phyloP scores from a whole-genome alignment of 2,329 filamentous ascomycete genomes.

The Lecanicillium sp. region DNA sequence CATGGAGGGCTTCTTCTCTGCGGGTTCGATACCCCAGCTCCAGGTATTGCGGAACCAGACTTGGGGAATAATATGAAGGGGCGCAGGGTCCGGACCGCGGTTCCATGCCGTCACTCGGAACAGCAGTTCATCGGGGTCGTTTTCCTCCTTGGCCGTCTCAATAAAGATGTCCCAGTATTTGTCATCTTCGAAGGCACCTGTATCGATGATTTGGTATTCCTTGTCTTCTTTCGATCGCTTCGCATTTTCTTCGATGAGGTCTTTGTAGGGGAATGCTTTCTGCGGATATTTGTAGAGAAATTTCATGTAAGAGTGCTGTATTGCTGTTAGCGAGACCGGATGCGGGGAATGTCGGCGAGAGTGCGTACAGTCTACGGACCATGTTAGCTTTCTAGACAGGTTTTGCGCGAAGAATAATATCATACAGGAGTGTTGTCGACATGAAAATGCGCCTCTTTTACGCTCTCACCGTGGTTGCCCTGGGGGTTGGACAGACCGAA shows the following conservation, averaged over 20 bases:
- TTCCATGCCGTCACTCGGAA: conserved; percentile 98
- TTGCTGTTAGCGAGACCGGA: conserved; percentile 18
- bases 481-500: conserved; percentile 95
- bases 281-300: conserved; percentile 97
- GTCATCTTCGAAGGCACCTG: conserved; percentile 79
- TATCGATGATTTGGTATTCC: conserved; percentile 91
- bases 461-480: conserved; percentile 92
- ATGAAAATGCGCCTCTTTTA: conserved; percentile 96
- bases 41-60: conserved; percentile 98
- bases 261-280: conserved; percentile 82
- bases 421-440: conserved; percentile 80
- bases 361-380: conserved; percentile 38
- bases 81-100: conserved; percentile 81
- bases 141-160: conserved; percentile 89
- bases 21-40: conserved; percentile 80
- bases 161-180: conserved; percentile 97
- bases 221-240: conserved; percentile 67
- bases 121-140: conserved; percentile 83
- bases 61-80: conserved; percentile 88
- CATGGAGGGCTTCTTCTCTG: conserved; percentile 75
- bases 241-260: conserved; percentile 79
- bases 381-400: conserved; percentile 21
- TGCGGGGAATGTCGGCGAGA: conserved; percentile 15
- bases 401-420: conserved; percentile 5
- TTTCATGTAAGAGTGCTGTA: conserved; percentile 96